These are phyloP conservation scores for Fraxinus americana DNA, from an alignment of 257 asterid species.

Conservation along the genomic window DNA sequence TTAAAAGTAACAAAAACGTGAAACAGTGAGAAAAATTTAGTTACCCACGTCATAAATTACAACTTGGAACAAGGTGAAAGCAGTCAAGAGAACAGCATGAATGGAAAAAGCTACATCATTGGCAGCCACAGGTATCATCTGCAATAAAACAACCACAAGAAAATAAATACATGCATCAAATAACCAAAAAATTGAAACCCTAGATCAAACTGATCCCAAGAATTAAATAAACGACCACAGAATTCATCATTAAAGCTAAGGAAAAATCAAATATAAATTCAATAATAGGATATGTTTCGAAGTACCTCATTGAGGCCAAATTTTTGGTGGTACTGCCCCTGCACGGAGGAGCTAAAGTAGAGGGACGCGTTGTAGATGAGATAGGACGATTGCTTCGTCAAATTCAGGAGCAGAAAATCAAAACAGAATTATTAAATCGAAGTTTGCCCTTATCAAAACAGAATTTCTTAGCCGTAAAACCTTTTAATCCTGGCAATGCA, in stretches of 20 bases:
- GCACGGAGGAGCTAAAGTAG: conserved; percentile 78
- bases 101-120: conserved; percentile 94
- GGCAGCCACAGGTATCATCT: conserved; percentile 97
- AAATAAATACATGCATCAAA: background rate
- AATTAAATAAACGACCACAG: background rate
- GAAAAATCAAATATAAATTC: background rate
- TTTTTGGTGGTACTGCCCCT: conserved; percentile 66
- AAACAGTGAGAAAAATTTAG: background rate
- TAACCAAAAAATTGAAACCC: conserved; percentile 7
- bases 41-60: conserved; percentile 66
- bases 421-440: too few species aligned
- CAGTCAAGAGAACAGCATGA: conserved; percentile 83
- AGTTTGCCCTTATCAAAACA: too few species aligned
- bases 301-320: conserved; percentile 68
- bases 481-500: conserved; percentile 39
- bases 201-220: too few species aligned
- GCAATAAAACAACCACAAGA: conserved; percentile 28
- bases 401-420: conserved; percentile 75
- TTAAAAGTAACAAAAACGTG: too few species aligned
- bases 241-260: background rate
- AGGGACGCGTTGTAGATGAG: conserved; percentile 86
- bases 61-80: conserved; percentile 73
- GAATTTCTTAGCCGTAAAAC: conserved; percentile 41
- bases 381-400: conserved; percentile 88
- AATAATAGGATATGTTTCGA: background rate